These are phyloP conservation scores for Rhododendron ovatum DNA, from an alignment of 148 eudicot genomes.

Conservation along the genomic window DNA sequence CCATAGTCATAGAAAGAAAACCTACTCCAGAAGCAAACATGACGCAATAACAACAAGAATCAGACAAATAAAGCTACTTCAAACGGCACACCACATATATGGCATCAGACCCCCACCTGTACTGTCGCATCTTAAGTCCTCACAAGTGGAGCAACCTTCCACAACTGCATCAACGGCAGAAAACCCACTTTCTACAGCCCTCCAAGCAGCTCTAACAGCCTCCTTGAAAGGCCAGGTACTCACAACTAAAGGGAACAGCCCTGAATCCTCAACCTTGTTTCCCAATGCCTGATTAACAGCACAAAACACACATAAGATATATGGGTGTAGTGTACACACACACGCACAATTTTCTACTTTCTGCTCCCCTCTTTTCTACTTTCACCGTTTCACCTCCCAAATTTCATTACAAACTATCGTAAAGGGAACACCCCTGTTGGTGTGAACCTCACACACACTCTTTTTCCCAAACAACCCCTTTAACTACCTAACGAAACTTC, in stretches of 20 bases:
- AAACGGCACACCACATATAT: background rate
- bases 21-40: background rate
- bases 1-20: background rate
- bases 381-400: background rate
- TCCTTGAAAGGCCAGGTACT: conserved; percentile 94
- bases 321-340: background rate
- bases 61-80: background rate
- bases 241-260: conserved; percentile 63
- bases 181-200: conserved; percentile 52
- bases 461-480: background rate
- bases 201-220: conserved; percentile 91
- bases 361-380: background rate
- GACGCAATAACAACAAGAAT: background rate
- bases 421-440: background rate
- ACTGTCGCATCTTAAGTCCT: conserved; percentile 80
- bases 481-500: background rate
- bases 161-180: conserved; percentile 88
- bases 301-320: background rate
- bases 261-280: conserved; percentile 30
- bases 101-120: conserved; percentile 42
- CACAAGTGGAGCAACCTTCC: conserved; percentile 90
- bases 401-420: background rate
- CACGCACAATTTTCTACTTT: background rate
- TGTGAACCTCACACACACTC: background rate
- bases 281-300: conserved; percentile 37